Evolutionary conservation across 1,284 basidiomycete genomes (phyloP).

Genomic region (Tylopilus sp.): DNA sequence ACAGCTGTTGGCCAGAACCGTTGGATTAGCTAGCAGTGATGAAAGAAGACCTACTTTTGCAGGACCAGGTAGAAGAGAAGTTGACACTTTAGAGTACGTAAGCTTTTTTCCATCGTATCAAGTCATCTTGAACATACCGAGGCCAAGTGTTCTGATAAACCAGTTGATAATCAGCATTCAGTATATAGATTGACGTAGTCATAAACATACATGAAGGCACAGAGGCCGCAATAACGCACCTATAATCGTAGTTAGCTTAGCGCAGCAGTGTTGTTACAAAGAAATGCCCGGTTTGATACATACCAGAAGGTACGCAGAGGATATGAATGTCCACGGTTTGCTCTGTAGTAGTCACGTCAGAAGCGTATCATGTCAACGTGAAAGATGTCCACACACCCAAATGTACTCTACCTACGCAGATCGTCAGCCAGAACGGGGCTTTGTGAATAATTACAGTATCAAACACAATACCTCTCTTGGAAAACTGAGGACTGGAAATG

Average conservation of each 20-base stretch:
- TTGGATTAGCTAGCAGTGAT: background rate
- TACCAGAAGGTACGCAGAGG: conserved; percentile 9
- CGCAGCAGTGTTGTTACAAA: background rate
- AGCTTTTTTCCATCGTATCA: no score
- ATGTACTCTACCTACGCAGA: conserved; percentile 13
- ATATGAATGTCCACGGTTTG: conserved; percentile 13
- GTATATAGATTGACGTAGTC: background rate
- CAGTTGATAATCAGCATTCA: background rate
- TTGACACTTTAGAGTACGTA: background rate
- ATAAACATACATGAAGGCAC: conserved; percentile 6
- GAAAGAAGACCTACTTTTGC: background rate
- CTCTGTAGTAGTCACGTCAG: conserved; percentile 6
- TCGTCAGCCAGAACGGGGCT: background rate
- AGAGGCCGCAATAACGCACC: conserved; percentile 12
- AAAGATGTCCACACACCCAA: conserved; percentile 9
- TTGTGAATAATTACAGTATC: background rate
- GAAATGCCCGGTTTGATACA: background rate
- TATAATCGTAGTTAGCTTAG: background rate
- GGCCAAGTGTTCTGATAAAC: background rate
- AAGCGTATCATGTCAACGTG: background rate
- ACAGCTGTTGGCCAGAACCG: background rate
- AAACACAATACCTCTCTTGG: conserved; percentile 7
- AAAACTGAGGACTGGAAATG: conserved; percentile 11
- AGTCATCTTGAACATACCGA: conserved; percentile 4
- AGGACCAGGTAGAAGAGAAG: conserved; percentile 8